Percentiles rank a stretch among this genome's conserved stretches.
Evolutionary conservation across 768 basidiomycete species (phyloP).

Genomic region (Daedalea quercina): DNA sequence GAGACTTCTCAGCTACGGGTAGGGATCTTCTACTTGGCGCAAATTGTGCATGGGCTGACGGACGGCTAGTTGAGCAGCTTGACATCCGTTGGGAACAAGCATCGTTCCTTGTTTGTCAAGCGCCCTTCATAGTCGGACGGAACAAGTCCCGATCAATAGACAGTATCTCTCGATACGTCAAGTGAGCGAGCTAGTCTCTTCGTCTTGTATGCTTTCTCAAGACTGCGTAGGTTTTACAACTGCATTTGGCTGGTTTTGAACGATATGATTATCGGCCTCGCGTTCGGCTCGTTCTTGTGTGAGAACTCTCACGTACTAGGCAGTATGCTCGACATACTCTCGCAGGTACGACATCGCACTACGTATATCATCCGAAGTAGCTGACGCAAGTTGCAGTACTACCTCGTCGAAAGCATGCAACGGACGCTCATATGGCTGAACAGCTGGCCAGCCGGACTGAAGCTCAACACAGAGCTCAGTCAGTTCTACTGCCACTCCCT

Average conservation of each 20-base stretch:
- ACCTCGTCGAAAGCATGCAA: slow-evolving; percentile 43
- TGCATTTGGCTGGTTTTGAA: slow-evolving; percentile 87
- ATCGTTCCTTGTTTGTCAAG: slow-evolving; percentile 25
- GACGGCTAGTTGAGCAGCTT: slow-evolving; percentile 11
- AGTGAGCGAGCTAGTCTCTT: slow-evolving; percentile 31
- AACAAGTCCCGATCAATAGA: slow-evolving; percentile 10
- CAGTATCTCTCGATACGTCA: slow-evolving; percentile 53
- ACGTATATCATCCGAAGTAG: neutral
- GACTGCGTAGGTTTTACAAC: slow-evolving; percentile 70
- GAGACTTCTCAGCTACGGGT: slow-evolving; percentile 8
- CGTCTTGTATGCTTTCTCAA: neutral
- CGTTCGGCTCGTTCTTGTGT: slow-evolving; percentile 61
- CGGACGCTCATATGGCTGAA: slow-evolving; percentile 75
- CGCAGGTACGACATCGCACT: slow-evolving; percentile 29
- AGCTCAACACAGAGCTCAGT: slow-evolving; percentile 94
- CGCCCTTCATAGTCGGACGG: slow-evolving; percentile 24
- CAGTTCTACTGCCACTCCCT: slow-evolving; percentile 74
- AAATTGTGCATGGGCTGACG: neutral
- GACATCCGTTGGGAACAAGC: slow-evolving; percentile 15
- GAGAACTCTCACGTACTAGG: slow-evolving; percentile 56
- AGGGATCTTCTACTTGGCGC: neutral
- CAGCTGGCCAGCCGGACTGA: slow-evolving; percentile 93
- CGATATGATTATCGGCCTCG: slow-evolving; percentile 80
- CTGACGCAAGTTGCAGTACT: slow-evolving; percentile 19
- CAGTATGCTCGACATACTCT: slow-evolving; percentile 12